phyloP scores from a whole-genome alignment of 139 green algal genomes.

The Chlamydomonas eustigma region DNA sequence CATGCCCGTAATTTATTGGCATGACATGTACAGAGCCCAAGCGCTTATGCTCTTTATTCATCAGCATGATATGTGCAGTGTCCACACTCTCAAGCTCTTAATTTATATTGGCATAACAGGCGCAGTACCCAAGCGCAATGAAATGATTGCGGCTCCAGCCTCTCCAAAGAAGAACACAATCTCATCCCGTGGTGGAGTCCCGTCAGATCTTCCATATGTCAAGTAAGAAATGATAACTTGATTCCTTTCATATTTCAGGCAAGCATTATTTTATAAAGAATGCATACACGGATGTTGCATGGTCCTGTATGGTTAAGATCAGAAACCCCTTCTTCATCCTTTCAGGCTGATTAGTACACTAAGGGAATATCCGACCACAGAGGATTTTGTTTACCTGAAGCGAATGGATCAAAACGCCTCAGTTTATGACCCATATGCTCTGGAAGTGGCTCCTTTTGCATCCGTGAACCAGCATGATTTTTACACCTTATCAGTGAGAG shows the following conservation, averaged over 20 bases:
- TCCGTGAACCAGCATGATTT: slow-evolving; percentile 52
- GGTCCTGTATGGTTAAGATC: neutral
- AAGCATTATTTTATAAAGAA: too few relatives aligned
- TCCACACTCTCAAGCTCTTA: too few relatives aligned
- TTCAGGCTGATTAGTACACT: slow-evolving; percentile 60
- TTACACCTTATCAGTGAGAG: slow-evolving; percentile 72
- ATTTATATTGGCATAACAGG: too few relatives aligned
- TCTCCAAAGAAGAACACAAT: neutral
- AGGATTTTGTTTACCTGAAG: slow-evolving; percentile 73
- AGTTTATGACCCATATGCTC: slow-evolving; percentile 76
- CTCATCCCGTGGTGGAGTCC: neutral
- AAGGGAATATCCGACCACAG: slow-evolving; percentile 53
- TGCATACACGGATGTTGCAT: neutral
- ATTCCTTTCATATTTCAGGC: neutral
- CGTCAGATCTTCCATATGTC: slow-evolving; percentile 36
- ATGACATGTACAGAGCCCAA: too few relatives aligned
- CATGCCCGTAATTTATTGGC: too few relatives aligned
- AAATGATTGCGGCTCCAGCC: neutral
- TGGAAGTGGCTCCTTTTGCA: slow-evolving; percentile 56
- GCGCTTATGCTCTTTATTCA: too few relatives aligned
- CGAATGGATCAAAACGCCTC: slow-evolving; percentile 43
- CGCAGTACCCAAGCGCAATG: too few relatives aligned
- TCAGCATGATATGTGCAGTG: neutral
- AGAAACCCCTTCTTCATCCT: neutral
- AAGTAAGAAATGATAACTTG: slow-evolving; percentile 30